A percentile compares a stretch with the other conserved stretches of the same genome.
These are phyloP conservation scores for Boletus subparvulus DNA, from an alignment of 768 basidiomycete species.

Conservation along the genomic window DNA sequence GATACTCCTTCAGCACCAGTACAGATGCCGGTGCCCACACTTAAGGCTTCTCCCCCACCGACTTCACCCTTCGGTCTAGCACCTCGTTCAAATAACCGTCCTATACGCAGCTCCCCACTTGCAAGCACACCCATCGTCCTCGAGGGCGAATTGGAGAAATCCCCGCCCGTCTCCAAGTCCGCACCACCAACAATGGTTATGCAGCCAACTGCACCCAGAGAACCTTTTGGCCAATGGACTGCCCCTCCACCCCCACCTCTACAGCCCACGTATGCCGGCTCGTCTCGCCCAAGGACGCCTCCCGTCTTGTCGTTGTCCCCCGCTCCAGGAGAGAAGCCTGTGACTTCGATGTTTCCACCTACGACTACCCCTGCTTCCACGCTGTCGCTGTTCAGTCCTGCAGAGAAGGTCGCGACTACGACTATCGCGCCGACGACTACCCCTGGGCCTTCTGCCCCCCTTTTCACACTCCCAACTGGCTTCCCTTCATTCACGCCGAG, in stretches of 20 bases:
- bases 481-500: conserved; percentile 10
- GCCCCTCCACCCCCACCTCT: conserved; percentile 20
- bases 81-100: conserved; percentile 53
- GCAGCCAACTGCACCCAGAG: conserved; percentile 42
- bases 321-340: conserved; percentile 9
- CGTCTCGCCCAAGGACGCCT: conserved; percentile 47
- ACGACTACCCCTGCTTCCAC: not conserved
- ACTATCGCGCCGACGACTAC: conserved; percentile 4
- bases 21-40: conserved; percentile 16
- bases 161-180: conserved; percentile 16
- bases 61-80: conserved; percentile 43
- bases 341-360: conserved; percentile 5
- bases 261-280: conserved; percentile 21
- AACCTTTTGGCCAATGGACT: conserved; percentile 36
- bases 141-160: conserved; percentile 33
- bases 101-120: conserved; percentile 74
- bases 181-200: conserved; percentile 23
- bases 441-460: conserved; percentile 2
- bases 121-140: conserved; percentile 54
- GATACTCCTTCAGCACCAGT: conserved; percentile 26
- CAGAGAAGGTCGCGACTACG: not conserved
- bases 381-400: not conserved
- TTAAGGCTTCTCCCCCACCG: conserved; percentile 18
- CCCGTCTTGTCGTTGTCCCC: conserved; percentile 41
- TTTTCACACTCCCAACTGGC: conserved; percentile 10